Conservation (phyloP, 2,329 filamentous ascomycete genomes). For the Trichoderma brevicompactum region DNA sequence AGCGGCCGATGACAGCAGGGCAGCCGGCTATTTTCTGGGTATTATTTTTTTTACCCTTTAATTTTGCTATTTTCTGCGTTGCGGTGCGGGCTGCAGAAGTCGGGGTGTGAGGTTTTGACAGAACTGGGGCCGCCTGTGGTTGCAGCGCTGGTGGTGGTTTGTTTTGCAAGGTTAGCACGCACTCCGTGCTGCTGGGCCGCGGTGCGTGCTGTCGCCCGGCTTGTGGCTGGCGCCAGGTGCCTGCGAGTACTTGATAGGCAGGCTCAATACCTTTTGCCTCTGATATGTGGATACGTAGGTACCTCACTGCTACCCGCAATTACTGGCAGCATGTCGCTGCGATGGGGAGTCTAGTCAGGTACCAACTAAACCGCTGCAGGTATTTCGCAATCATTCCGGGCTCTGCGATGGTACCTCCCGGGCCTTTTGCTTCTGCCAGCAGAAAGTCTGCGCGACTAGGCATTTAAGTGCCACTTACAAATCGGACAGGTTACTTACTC, state of each 20-base stretch:
- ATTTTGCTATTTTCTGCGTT: constrained; percentile 9
- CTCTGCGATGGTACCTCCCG: neutral
- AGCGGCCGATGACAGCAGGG: constrained; percentile 20
- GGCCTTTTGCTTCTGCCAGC: constrained; percentile 1
- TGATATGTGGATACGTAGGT: neutral
- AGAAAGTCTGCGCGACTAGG: constrained; percentile 5
- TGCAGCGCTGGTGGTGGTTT: constrained; percentile 23
- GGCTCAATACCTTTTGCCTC: neutral
- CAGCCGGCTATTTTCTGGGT: constrained; percentile 8
- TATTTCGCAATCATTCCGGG: neutral
- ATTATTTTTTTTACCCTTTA: neutral
- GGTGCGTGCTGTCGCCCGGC: constrained; percentile 5
- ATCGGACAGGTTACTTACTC: neutral
- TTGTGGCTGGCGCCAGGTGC: constrained; percentile 6
- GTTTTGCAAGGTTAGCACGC: constrained; percentile 5
- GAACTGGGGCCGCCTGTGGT: constrained; percentile 18
- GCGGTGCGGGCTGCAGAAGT: constrained; percentile 18
- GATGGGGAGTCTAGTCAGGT: neutral
- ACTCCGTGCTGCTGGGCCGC: neutral
- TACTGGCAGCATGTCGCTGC: neutral
- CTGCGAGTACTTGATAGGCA: neutral
- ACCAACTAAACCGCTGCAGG: constrained; percentile 1
- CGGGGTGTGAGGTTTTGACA: constrained; percentile 26
- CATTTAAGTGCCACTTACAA: constrained; percentile 4
- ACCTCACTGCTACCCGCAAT: neutral